Base-by-base conservation (phyloP, 2,329 filamentous ascomycete species). In the Penicillium sp. region DNA sequence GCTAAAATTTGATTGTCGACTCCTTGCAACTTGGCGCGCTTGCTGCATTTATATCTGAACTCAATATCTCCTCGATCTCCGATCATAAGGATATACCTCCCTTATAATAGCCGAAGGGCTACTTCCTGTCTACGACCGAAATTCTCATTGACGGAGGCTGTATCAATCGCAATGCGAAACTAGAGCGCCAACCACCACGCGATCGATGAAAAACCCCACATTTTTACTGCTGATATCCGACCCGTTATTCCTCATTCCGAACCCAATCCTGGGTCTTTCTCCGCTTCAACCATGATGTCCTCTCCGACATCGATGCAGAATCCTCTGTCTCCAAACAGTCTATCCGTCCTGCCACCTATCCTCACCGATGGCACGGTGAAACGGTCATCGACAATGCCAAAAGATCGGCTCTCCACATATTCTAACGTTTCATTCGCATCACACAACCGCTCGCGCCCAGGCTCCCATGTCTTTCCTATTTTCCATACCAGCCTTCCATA, bases 401-500 rank as follows among this genome's bases (percentile, higher is more conserved):
- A 86, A 75, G 89, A 90, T 70, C 84, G 91, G 53, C 79, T 95
- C 66, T 96, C 91, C 59, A 89, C 90, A 68, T 93, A 92, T 76
- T 94, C 90, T 59, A 86, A 81, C 65, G 78, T 84, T 55, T 92
- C 90, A 14, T 81, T 74, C 60, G 62, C 73, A 36, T 78, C 76
- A 27, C 72, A 77, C 44, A 77, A 75, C 45, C 84, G 87, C 58
- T 96, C 91, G 60, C 86, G 91, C 57, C 90, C 91, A 18, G 81
- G 82, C 52, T 96, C 91, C n/a, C 84, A 89, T 67, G 81, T 90
- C 59, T 93, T 94, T 68, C 89, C 91, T 14, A 79, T 88, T 66
- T 94, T 91, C 73, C 88, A 91, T 65, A 94, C 91, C 55, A 96
- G 86, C 69, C 83, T 97, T 16, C 75, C 89, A 7, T 97, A 97